Base-by-base conservation (phyloP, 306 rosid species). In the Prunus campanulata region DNA sequence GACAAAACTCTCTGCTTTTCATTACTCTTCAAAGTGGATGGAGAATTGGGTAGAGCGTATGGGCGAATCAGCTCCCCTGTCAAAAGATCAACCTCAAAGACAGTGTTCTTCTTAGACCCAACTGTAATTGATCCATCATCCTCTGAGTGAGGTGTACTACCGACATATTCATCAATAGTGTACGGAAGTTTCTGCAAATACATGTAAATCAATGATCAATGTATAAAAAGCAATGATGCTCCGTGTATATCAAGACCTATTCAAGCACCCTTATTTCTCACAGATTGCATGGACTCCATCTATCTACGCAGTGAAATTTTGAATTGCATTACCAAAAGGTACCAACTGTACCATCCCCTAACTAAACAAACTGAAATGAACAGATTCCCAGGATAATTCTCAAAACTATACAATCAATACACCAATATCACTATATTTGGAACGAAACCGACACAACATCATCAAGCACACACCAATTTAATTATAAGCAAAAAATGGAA, bases 41-140 rank as follows among this genome's bases (percentile, higher is more conserved):
- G 39, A 74, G 85, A 57, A 75, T 63, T 82, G 56, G 80, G n/a
- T 30, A 64, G 67, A 1, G 76, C 56, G 73, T 85, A 83, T 56
- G 62, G 64, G 61, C 74, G 89, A 83, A 88, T 64, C 52, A 87
- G 50, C 70, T 70, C 81, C 54, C 98, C 98, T 57, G 87, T 84
- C 83, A 61, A 62, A 68, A 84, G 91, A 56, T 91, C 92, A 67
- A 93, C 83, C 80, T 88, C 93, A 82, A 88, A 88, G 55, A 90
- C 84, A 47, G 85, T 85, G 72, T 78, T 80, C 72, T 66, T 78
- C 85, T 81, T 91, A 64, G 91, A 89, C 74, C 98, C 98, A 82
- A 86, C 87, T 52, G 82, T 93, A 59, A 89, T 88, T 20, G 86
- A 85, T 74, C 98, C 93, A 71, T 93, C 92, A 63, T 93, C 96